phyloP scores from a whole-genome alignment of 108 stramenopile species.

The Skeletonema menzelii region DNA sequence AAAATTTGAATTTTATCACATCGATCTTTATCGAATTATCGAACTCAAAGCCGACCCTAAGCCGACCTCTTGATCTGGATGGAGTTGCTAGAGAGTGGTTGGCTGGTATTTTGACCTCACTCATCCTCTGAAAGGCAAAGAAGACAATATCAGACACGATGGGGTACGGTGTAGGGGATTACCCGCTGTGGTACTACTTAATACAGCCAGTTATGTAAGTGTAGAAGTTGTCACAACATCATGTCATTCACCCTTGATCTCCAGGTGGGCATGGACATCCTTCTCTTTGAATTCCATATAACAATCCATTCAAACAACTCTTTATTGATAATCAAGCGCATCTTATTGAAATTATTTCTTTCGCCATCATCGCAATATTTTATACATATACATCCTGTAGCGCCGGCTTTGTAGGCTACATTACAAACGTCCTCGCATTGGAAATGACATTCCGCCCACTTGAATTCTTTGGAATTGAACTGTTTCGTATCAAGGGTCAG shows the following conservation, averaged over 20 bases:
- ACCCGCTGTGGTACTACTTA: conserved; percentile 59
- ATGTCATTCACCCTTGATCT: no score
- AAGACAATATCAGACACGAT: not conserved
- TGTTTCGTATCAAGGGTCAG: conserved; percentile 76
- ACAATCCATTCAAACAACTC: no score
- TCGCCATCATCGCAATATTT: no score
- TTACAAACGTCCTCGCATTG: conserved; percentile 88
- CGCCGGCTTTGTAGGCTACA: conserved; percentile 76
- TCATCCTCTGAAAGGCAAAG: no score
- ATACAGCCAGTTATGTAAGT: conserved; percentile 68
- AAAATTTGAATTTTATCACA: no score
- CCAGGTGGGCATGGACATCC: not conserved
- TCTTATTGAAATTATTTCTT: no score
- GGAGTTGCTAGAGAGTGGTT: no score
- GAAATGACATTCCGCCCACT: conserved; percentile 93
- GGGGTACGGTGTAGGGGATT: conserved; percentile 48
- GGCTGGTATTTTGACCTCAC: no score
- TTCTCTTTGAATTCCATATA: not conserved
- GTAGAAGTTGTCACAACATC: not conserved
- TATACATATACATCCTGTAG: not conserved
- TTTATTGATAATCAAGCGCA: no score
- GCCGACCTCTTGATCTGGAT: no score
- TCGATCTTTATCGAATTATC: no score
- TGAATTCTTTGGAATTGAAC: conserved; percentile 81
- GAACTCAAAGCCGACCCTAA: no score